These are phyloP conservation scores for Starmerella potacharoeniae DNA, from an alignment of 805 yeast genomes.

Conservation along the genomic window DNA sequence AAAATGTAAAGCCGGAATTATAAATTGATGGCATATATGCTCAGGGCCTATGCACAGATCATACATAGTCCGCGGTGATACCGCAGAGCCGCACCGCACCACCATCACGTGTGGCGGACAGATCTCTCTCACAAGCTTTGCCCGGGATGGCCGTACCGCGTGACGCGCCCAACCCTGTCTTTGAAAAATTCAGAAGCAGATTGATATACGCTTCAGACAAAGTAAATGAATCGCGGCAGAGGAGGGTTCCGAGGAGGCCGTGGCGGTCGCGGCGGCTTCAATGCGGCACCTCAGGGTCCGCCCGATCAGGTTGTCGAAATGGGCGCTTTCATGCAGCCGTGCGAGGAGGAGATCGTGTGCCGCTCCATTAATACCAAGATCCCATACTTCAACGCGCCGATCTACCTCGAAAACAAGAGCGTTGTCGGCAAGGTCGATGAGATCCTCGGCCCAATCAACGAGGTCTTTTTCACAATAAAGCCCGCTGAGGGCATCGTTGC, in stretches of 20 bases:
- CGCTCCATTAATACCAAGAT: constrained; percentile 86
- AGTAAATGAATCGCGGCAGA: constrained; percentile 50
- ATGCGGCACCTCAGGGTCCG: constrained; percentile 85
- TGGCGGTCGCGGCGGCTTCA: constrained; percentile 59
- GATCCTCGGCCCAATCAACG: constrained; percentile 93
- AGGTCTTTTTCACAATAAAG: constrained; percentile 94
- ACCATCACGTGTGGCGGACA: too few species aligned
- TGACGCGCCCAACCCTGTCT: neutral
- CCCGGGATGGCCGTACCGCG: neutral
- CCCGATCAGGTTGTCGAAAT: constrained; percentile 92
- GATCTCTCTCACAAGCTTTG: too few species aligned
- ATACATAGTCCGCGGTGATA: too few species aligned
- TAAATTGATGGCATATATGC: too few species aligned
- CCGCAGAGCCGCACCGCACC: too few species aligned
- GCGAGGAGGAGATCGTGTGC: constrained; percentile 96
- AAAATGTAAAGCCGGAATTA: too few species aligned
- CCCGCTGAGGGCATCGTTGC: constrained; percentile 96
- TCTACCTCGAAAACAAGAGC: constrained; percentile 88
- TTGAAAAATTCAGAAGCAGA: constrained; percentile 1
- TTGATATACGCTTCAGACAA: neutral
- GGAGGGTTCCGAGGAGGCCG: constrained; percentile 49
- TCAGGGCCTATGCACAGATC: too few species aligned
- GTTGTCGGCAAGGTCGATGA: constrained; percentile 97
- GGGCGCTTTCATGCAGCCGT: constrained; percentile 84
- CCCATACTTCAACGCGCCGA: constrained; percentile 98